Conservation (phyloP, 78 protist species). For the Planoprotostelium fungivorum region DNA sequence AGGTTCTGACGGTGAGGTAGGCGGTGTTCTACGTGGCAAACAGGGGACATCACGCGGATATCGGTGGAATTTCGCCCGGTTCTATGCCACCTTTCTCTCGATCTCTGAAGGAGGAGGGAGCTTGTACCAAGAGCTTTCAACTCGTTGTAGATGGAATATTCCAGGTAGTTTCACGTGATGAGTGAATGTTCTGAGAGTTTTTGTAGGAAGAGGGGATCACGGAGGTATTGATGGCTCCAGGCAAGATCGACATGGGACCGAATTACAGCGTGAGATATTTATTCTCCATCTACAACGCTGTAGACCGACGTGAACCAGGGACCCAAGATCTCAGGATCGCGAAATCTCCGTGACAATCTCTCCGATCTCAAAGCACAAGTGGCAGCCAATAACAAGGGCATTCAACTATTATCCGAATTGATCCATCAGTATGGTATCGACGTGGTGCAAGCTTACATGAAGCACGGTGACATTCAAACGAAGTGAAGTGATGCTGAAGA, state of each 20-base stretch:
- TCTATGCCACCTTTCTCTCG: constrained; percentile 92
- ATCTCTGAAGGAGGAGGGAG: constrained; percentile 85
- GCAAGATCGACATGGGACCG: background rate
- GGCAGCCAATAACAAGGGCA: constrained; percentile 86
- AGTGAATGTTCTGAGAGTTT: background rate
- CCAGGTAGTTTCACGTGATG: background rate
- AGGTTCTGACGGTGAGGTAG: background rate
- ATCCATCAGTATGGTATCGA: constrained; percentile 59
- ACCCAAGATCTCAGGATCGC: constrained; percentile 16
- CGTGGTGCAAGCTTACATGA: constrained; percentile 88
- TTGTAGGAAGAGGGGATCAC: constrained; percentile 56
- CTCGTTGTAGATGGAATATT: constrained; percentile 50
- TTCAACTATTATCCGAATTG: constrained; percentile 65
- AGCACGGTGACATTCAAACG: constrained; percentile 20
- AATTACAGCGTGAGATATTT: background rate
- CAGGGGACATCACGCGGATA: constrained; percentile 97
- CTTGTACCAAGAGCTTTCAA: constrained; percentile 60
- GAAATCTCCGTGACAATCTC: constrained; percentile 72
- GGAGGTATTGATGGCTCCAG: constrained; percentile 13
- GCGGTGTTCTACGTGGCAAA: constrained; percentile 90
- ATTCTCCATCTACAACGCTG: background rate
- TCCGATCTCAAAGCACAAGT: constrained; percentile 88
- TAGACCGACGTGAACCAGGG: background rate
- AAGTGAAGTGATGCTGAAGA: background rate
- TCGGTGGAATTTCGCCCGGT: constrained; percentile 95